Conservation (phyloP, 78 protist genomes). For the Emiliania huxleyi region DNA sequence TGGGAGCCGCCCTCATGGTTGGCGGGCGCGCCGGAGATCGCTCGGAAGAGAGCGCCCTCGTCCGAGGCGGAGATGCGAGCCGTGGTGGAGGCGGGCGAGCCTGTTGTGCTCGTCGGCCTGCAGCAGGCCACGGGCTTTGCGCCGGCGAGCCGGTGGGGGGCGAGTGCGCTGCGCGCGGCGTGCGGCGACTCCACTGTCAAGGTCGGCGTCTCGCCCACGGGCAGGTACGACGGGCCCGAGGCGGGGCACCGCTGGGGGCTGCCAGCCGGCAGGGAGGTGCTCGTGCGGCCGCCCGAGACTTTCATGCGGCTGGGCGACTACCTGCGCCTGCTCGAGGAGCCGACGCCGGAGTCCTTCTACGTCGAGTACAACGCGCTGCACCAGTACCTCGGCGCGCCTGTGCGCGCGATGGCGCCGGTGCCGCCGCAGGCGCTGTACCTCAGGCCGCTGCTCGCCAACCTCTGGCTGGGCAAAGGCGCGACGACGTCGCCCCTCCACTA, state of each 20-base stretch:
- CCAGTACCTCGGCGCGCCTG: not conserved
- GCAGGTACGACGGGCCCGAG: not conserved
- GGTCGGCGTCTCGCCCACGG: not conserved
- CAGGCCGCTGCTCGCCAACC: not conserved
- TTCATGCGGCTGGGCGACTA: not conserved
- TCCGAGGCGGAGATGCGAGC: not conserved
- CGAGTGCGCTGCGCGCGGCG: not conserved
- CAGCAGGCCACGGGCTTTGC: not conserved
- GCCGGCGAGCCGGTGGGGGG: not conserved
- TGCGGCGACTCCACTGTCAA: not conserved
- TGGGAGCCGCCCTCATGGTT: not conserved
- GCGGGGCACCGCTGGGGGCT: not conserved
- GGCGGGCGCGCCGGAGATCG: not conserved
- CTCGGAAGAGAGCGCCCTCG: not conserved
- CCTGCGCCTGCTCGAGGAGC: not conserved
- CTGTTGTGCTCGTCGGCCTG: not conserved
- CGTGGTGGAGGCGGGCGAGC: not conserved
- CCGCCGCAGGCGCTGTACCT: not conserved
- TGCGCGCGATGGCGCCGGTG: not conserved
- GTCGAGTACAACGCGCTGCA: constrained; percentile 4
- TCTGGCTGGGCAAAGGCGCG: not conserved
- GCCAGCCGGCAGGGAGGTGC: not conserved
- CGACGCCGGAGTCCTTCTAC: not conserved
- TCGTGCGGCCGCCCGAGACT: not conserved
- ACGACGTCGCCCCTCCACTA: not conserved